Evolutionary conservation across 2,329 filamentous ascomycete species (phyloP).

Genomic region (Ophiostoma australiae): DNA sequence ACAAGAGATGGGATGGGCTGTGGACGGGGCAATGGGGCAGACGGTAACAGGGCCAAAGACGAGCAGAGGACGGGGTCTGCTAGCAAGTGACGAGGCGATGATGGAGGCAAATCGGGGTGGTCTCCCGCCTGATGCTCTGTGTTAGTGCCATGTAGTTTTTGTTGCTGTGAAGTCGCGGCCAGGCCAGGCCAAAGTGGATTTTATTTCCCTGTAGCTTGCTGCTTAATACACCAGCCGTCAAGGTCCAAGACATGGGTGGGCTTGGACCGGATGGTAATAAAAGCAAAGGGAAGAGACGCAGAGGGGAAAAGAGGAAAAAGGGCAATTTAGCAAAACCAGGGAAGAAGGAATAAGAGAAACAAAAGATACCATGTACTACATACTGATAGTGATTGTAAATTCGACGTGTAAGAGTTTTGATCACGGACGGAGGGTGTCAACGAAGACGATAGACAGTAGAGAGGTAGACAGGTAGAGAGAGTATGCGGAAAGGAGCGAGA

Average conservation of each 20-base stretch:
- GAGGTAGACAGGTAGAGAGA: not conserved
- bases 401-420: not conserved
- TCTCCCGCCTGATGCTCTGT: not conserved
- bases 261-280: not conserved
- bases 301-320: not conserved
- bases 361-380: not conserved
- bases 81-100: conserved; percentile 7
- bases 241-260: not conserved
- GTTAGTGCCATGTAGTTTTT: not conserved
- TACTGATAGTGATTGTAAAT: not conserved
- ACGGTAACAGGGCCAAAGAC: not conserved
- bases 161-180: not conserved
- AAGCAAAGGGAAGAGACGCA: not conserved
- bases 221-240: conserved; percentile 1
- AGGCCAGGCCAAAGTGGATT: not conserved
- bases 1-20: not conserved
- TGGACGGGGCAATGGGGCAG: not conserved
- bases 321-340: not conserved
- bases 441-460: not conserved
- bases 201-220: not conserved
- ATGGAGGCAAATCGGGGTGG: not conserved
- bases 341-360: conserved; percentile 3
- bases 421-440: not conserved
- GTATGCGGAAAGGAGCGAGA: not conserved
- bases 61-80: not conserved